Evolutionary conservation across 1,284 basidiomycete genomes (phyloP), one percentile per base, ranked within the genome.

Genomic region (Ustilago lituana): DNA sequence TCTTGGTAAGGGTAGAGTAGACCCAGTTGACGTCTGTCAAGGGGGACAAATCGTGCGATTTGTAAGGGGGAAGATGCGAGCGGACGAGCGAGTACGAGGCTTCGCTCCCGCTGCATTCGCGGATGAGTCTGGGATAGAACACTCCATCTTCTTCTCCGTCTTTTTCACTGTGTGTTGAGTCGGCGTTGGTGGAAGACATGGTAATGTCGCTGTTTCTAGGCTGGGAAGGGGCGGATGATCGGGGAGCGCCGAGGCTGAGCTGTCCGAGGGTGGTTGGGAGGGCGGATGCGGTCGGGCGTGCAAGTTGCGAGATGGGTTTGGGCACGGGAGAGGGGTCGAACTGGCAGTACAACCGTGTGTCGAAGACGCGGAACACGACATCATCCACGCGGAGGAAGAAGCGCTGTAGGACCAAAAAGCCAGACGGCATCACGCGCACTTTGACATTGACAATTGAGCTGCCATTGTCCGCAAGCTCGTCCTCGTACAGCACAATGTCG

Each of bases 341-440:
- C 1, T 90, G 89, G 79, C 94, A 91, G 78, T 92, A 99, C 64
- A 97, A 85, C 35, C 96, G 86, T 0, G 94, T 94, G 76, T 99
- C 96, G 74, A 88, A 90, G 33, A 89, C 87, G 36, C 96, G 87
- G 84, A 98, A 98, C 36, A 98, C 87, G 37, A 99, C 96, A 55
- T 91, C 88, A 82, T 99, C 96, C 43, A 99, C 94, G 19, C 96
- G 88, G 5, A 99, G 85, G n/a, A 92, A 93, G 82, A 97, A 93
- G 7, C 96, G 87, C 1, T 89, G 87, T 9, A 99, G 88, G 64
- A 98, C 88, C 83, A 98, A 95, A 72, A 97, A 87, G 46, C 91
- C 95, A n/a, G 89, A 90, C 0, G 95, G 94, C 94, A 98, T 98
- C 41, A 98, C 94, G 54, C 96, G 89, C 11, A 82, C 76, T 37